Base-by-base conservation (phyloP, 2,329 filamentous ascomycete species). In the Aspergillus pseudoglaucus region DNA sequence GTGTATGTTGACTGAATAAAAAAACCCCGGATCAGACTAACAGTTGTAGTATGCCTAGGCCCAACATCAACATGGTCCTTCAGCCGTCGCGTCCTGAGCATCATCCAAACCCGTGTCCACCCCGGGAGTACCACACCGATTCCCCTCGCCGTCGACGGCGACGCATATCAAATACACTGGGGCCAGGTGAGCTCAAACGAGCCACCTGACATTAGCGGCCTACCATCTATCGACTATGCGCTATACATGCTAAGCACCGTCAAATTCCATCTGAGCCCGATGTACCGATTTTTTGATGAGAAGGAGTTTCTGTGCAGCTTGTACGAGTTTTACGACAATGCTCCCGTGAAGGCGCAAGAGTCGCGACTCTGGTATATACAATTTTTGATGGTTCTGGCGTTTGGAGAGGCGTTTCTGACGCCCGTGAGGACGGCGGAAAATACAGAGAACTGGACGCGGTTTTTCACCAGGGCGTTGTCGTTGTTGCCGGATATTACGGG, bases 1-100 rank as follows among this genome's bases (percentile, higher is more conserved):
- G 39, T 45, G 55, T 58, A 55, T 8, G 53, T 47, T 42, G 5
- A 12, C 14, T 6, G n/a, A 12, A 35, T 15, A 9, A 0, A 17
- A 17, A 14, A 6, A 10, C 5, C 9, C 25, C 12, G 9, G 4
- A 20, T n/a, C 15, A 32, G n/a, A 17, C 27, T 33, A 8, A 33
- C 42, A 32, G 4, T 20, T 12, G 18, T 22, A 77, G 75, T 70
- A 45, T 78, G 77, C 46, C 68, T 79, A 6, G 76, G 75, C 0
- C 75, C 74, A 1, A 78, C 76, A 0, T 79, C 76, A 2, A 79
- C 76, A 22, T 79, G 76, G 76, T 77, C 76, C 0, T 79, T 78
- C 35, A 72, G 71, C 17, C 65, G 75, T 7, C 70, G 74, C 6
- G 66, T 77, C 2, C 62, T 79, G 17, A 71, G 63, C 22, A 64